These are phyloP conservation scores for Pseudopyricularia javanii DNA, from an alignment of 2,329 filamentous ascomycete genomes.

Conservation along the genomic window DNA sequence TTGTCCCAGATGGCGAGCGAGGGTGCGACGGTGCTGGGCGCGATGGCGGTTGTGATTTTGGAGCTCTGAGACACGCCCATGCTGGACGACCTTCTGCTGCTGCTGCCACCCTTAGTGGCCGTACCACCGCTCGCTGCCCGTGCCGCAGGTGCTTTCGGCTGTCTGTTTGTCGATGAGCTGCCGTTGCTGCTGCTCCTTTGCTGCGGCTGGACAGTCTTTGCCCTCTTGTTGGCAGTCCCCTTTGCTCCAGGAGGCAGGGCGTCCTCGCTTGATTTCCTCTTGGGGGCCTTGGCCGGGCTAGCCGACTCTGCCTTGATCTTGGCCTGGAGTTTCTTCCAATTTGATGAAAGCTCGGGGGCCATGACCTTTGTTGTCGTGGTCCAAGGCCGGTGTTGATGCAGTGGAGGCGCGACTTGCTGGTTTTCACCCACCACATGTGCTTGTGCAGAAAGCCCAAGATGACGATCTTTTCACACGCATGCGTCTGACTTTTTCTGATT, in stretches of 20 bases:
- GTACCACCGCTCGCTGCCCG: neutral
- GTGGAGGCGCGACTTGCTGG: too few relatives aligned
- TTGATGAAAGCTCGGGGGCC: slow-evolving; percentile 45
- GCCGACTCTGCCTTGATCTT: slow-evolving; percentile 36
- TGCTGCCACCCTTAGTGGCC: neutral
- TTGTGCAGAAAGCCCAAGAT: too few relatives aligned
- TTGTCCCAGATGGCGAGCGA: slow-evolving; percentile 48
- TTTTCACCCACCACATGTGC: too few relatives aligned
- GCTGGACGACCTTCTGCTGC: neutral
- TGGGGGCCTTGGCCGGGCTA: slow-evolving; percentile 16
- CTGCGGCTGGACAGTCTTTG: slow-evolving; percentile 3
- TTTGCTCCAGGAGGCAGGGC: slow-evolving; percentile 13
- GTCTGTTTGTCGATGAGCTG: slow-evolving; percentile 7
- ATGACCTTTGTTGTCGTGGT: slow-evolving; percentile 14
- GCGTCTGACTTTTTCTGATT: too few relatives aligned
- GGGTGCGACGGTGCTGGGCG: slow-evolving; percentile 28
- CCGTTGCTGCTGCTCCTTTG: slow-evolving; percentile 4
- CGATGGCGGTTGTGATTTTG: slow-evolving; percentile 20
- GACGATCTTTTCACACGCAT: too few relatives aligned
- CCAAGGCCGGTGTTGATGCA: too few relatives aligned
- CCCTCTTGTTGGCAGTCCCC: slow-evolving; percentile 15
- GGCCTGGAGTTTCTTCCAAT: slow-evolving; percentile 70
- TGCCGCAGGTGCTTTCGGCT: neutral
- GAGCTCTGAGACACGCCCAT: slow-evolving; percentile 49
- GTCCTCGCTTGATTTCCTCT: slow-evolving; percentile 21